Percentiles rank a stretch among this genome's conserved stretches.
These are phyloP conservation scores for Cytospora piceicola DNA, from an alignment of 2,329 filamentous ascomycete species.

Conservation along the genomic window DNA sequence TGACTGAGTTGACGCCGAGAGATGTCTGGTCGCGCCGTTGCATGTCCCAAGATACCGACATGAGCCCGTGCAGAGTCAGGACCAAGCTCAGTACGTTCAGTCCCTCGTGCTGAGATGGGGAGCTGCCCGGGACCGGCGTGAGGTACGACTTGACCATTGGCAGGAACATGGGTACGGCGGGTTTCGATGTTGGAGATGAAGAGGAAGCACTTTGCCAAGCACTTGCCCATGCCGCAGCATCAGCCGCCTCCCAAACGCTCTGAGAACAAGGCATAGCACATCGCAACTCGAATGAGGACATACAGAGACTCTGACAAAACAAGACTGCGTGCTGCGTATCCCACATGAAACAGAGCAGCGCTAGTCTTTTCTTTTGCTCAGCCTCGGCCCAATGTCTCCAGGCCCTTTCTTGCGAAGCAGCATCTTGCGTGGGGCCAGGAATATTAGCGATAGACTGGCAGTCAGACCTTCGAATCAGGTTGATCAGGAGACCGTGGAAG, in stretches of 20 bases:
- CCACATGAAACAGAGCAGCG: conserved; percentile 68
- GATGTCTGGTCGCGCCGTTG: conserved; percentile 64
- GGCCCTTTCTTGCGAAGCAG: conserved; percentile 46
- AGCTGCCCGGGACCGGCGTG: conserved; percentile 44
- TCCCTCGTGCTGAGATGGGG: conserved; percentile 37
- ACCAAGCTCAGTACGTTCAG: conserved; percentile 58
- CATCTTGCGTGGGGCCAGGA: background rate
- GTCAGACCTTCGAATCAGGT: conserved; percentile 44
- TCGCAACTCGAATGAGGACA: conserved; percentile 67
- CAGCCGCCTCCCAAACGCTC: conserved; percentile 59
- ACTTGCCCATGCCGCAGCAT: conserved; percentile 46
- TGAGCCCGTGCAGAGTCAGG: conserved; percentile 62
- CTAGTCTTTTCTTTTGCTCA: conserved; percentile 63
- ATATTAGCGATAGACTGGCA: conserved; percentile 43
- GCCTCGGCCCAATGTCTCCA: conserved; percentile 59
- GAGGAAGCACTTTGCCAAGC: background rate
- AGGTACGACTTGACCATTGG: conserved; percentile 61
- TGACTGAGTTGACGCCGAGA: conserved; percentile 47
- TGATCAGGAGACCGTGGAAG: conserved; percentile 46
- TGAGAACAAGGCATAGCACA: conserved; percentile 59
- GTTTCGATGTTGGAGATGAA: background rate
- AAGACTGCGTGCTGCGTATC: conserved; percentile 67
- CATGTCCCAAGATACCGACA: conserved; percentile 67
- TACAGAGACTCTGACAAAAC: conserved; percentile 68
- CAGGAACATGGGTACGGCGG: conserved; percentile 55